Percentiles rank a stretch among this genome's conserved stretches.
These are phyloP conservation scores for Sporothrix dimorphospora DNA, from an alignment of 2,329 filamentous ascomycete species.

Conservation along the genomic window DNA sequence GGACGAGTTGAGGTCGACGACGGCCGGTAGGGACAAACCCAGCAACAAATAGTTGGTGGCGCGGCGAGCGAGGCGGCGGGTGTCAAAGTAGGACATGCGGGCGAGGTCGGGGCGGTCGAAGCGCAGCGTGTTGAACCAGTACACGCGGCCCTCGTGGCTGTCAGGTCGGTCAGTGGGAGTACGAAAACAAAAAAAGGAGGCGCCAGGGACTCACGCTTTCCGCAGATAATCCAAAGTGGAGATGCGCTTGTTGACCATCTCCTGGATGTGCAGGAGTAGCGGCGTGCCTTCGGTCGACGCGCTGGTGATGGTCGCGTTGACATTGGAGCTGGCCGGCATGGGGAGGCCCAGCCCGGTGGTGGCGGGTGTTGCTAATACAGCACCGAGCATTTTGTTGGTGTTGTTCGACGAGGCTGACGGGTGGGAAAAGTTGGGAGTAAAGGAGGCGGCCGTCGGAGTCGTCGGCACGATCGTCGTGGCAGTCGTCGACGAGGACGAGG, in stretches of 20 bases:
- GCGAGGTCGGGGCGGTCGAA: conserved; percentile 81
- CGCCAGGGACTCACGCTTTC: conserved; percentile 70
- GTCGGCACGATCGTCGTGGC: neutral
- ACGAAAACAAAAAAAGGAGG: neutral
- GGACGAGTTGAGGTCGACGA: conserved; percentile 83
- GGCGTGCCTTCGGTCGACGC: conserved; percentile 47
- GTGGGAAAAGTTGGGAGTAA: conserved; percentile 9
- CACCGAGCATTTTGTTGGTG: neutral
- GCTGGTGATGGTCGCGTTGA: conserved; percentile 29
- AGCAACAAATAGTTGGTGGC: conserved; percentile 93
- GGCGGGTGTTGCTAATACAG: neutral
- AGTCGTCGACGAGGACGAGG: neutral
- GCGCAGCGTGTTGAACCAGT: conserved; percentile 97
- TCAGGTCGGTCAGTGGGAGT: neutral
- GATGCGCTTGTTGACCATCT: conserved; percentile 88
- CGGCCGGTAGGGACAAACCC: conserved; percentile 84
- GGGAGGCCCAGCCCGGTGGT: conserved; percentile 17
- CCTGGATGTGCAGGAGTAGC: conserved; percentile 71
- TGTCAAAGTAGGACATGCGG: conserved; percentile 83
- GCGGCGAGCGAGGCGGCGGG: conserved; percentile 80
- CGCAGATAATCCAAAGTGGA: conserved; percentile 90
- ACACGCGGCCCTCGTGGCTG: conserved; percentile 90
- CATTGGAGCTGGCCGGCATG: conserved; percentile 5
- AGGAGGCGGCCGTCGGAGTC: neutral
- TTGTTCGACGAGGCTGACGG: neutral